Base-by-base conservation (phyloP, 805 yeast genomes). In the Candida insectalens region DNA sequence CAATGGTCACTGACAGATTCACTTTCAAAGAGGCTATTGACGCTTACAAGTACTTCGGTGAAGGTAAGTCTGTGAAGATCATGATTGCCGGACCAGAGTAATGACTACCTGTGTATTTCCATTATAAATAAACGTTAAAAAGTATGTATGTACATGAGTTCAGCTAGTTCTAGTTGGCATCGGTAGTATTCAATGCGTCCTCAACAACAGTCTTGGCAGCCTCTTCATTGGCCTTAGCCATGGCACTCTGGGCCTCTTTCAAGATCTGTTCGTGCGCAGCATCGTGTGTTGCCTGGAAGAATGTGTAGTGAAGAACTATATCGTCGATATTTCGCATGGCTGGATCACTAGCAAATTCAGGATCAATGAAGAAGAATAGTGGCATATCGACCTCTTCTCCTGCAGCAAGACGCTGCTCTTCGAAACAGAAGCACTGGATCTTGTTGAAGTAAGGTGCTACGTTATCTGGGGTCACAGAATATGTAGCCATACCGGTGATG, bases 321-420 rank as follows among this genome's bases (percentile, higher is more conserved):
- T 88, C 95, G 46, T 85, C 88, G 27, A 88, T 77, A 49, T 84
- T 82, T 56, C 88, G 74, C 94, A 92, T 84, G 22, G 75, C 68
- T 4, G 98, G 96, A 53, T 88, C 97, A 38, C 77, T 75, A 29
- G 92, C 92, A 57, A 82, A 89, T 45, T 88, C 97, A 0, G 97
- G 97, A 53, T 88, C 97, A 29, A 88, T 83, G 57, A 88, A 88
- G 70, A 88, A 92, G 62, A 92, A 92, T 6, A 92, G 84, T 0
- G 98, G 98, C 98, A 92, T 92, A 53, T 92, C 98, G 13, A 92
- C 94, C 53, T 92, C 96, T 59, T 92, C 98, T 6, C 96, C 96
- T 3, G 96, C 95, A 36, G 77, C 70, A 43, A 92, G 65, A 57
- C 83, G 73, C 58, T 92, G 98, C 55, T 92, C 98, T 62, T 92